phyloP scores from a whole-genome alignment of 345 rosid genomes.

The Pugionium cornutum region DNA sequence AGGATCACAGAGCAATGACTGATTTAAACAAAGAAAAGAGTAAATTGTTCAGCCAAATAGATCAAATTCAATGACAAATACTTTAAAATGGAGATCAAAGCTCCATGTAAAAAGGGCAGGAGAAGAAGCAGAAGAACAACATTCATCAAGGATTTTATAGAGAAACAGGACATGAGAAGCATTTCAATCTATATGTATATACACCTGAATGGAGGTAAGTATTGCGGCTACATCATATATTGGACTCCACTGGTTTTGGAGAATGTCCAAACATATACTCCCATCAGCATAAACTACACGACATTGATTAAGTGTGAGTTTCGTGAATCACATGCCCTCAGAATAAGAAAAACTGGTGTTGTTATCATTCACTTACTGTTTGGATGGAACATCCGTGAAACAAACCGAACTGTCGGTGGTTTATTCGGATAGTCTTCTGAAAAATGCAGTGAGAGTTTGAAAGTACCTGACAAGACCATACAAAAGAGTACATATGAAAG shows the following conservation, averaged over 20 bases:
- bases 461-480: conserved; percentile 57
- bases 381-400: conserved; percentile 85
- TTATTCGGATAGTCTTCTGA: conserved; percentile 79
- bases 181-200: not conserved
- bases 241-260: conserved; percentile 88
- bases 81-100: not conserved
- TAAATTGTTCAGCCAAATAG: not conserved
- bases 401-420: conserved; percentile 81
- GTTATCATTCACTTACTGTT: conserved; percentile 55
- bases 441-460: conserved; percentile 73
- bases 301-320: not conserved
- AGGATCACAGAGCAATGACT: conserved; percentile 96
- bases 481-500: not conserved
- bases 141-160: not conserved
- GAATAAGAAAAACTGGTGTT: not conserved
- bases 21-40: not conserved
- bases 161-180: conserved; percentile 12
- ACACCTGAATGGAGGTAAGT: conserved; percentile 80
- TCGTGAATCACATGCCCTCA: conserved; percentile 4
- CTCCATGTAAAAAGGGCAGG: not conserved
- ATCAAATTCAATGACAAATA: conserved; percentile 8
- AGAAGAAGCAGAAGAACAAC: conserved; percentile 18
- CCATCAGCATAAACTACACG: conserved; percentile 79
- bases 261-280: conserved; percentile 81
- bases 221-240: conserved; percentile 89